Evolutionary conservation across 495 filamentous ascomycete genomes (phyloP), one percentile per base, ranked within the genome.

Genomic region (Trichoderma reesei): DNA sequence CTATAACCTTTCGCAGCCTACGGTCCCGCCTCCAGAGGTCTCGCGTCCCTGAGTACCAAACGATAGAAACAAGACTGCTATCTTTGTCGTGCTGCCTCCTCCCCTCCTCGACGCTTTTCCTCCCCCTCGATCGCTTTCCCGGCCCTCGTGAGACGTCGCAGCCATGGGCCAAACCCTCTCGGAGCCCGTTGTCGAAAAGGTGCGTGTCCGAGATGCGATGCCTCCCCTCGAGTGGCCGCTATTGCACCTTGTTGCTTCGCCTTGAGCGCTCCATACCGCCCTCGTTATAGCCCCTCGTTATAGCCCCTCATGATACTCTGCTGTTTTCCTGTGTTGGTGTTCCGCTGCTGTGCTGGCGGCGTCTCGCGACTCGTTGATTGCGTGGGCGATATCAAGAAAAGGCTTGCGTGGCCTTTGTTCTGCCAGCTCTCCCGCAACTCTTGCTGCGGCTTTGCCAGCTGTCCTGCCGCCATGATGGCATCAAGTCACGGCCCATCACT

Each of bases 131-230:
- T 34, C 31, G 7, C 5, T 34, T 31, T 13, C 51, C 34, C n/a
- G 51, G 51, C 51, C 51, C 51, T 56, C 51, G 51, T 56, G 51
- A 56, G 51, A 13, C 51, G n/a, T 18, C 20, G 61, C 38, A 34
- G 41, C 71, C 73, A 98, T 98, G 94, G 94, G 94, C 85, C 94
- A 98, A 85, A 98, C 94, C 75, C 88, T 98, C 73, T 98, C 94
- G 74, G 95, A 98, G 83, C 94, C 94, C 61, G 93, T 98, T 70
- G 88, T 96, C 68, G 94, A 98, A 72, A 98, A 98, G 92, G 94
- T 98, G 82, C 72, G 88, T 78, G 65, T 63, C 6, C 34, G 51
- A 13, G 51, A 61, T 41, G 16, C 41, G 42, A 39, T 56, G 51
- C 51, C 16, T 56, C 11, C 38, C 44, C 20, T 33, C 18, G 31